Evolutionary conservation across 768 basidiomycete genomes (phyloP), one percentile per base, ranked within the genome.

Genomic region (Lyophyllum decastes): DNA sequence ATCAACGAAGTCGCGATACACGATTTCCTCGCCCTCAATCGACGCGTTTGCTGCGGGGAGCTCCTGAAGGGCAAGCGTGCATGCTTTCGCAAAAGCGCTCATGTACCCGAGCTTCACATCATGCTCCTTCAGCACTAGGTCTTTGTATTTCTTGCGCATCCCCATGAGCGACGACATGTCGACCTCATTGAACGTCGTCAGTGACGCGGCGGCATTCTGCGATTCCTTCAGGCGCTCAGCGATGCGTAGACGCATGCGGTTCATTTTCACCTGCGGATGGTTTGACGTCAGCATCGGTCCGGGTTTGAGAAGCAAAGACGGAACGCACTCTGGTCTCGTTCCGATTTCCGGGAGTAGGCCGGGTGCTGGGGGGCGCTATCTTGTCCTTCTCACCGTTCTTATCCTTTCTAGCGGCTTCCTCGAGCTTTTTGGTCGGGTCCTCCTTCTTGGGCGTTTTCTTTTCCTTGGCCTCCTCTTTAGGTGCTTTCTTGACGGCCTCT

Each of bases 121-220:
- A 64, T 95, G 90, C 68, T 88, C 84, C 73, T 98, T 97, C 44
- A 94, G 78, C 38, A 98, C 79, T 44, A 83, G 78, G 61, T 97
- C 95, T 81, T 98, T 98, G 86, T 94, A 95, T 70, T 88, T 86
- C 71, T 89, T 86, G 67, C 96, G 91, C 87, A 98, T 86, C 41
- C 89, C 88, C 79, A 97, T 91, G 55, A 98, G 78, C 43, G 92
- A 89, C 41, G 94, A 95, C 96, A 99, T 98, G 79, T 98, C 96
- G 70, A 99, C 93, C 77, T 99, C 96, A 78, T 99, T 98, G 85
- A 99, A 99, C 24, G 96, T 98, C 33, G 97, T 98, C 58, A 98
- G 75, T 49, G 94, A 95, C 47, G 96, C 96, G 4, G 96, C 97
- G 19, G 92, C 86, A 70, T 98, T 97, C 73, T 99, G 96, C 22